Conservation (phyloP, 257 asterid species). For the Solanum paucissectum region DNA sequence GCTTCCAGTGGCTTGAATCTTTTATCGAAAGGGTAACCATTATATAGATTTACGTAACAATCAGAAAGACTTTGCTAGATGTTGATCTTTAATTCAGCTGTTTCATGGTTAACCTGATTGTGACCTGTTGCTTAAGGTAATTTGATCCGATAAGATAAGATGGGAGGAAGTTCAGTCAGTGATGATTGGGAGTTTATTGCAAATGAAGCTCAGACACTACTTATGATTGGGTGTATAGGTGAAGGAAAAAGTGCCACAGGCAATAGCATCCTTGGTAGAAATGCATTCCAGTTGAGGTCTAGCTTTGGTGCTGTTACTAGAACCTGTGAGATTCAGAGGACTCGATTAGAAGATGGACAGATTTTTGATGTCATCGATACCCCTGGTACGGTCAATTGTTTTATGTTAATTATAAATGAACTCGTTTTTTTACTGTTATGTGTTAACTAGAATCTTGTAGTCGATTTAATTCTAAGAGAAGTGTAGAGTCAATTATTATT, state of each 20-base stretch:
- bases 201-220: conserved; percentile 41
- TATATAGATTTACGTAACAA: neutral
- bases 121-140: neutral
- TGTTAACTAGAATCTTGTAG: neutral
- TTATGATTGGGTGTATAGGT: conserved; percentile 71
- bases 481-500: neutral
- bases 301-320: conserved; percentile 74
- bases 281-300: conserved; percentile 50
- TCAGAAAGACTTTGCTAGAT: neutral
- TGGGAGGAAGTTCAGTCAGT: conserved; percentile 64
- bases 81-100: neutral
- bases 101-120: neutral
- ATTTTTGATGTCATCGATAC: conserved; percentile 72
- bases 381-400: conserved; percentile 31
- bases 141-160: neutral
- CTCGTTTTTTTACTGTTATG: neutral
- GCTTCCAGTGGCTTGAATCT: neutral
- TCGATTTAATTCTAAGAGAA: neutral
- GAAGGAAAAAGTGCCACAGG: conserved; percentile 93
- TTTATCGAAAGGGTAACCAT: neutral
- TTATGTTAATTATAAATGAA: neutral
- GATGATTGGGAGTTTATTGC: conserved; percentile 76
- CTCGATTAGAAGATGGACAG: conserved; percentile 43
- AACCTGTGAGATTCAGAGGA: conserved; percentile 55
- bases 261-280: conserved; percentile 51